These are phyloP conservation scores for Penicillium concentricum DNA, from an alignment of 2,329 filamentous ascomycete species.

Conservation along the genomic window DNA sequence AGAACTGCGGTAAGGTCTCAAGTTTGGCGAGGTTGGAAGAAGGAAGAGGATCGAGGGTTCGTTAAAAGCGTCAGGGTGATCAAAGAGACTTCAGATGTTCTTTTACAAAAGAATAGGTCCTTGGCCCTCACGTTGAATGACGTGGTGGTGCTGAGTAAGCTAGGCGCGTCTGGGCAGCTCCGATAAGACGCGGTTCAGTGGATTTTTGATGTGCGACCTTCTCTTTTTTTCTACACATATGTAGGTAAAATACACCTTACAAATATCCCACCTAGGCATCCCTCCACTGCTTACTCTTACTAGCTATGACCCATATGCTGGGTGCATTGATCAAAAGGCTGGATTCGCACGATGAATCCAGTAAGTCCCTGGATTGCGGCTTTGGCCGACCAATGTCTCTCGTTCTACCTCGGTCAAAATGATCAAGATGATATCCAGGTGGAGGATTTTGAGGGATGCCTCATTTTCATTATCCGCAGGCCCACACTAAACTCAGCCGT, in stretches of 20 bases:
- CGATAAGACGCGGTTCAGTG: conserved; percentile 7
- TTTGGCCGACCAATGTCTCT: conserved; percentile 25
- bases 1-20: neutral
- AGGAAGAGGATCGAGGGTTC: neutral
- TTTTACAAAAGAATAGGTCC: conserved; percentile 2
- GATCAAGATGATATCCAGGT: conserved; percentile 13
- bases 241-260: neutral
- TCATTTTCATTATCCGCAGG: conserved; percentile 28
- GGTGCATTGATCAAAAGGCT: conserved; percentile 4
- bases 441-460: conserved; percentile 36
- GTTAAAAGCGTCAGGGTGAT: neutral
- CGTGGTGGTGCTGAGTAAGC: conserved; percentile 30
- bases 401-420: conserved; percentile 16
- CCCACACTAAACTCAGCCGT: conserved; percentile 18
- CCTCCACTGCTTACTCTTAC: neutral
- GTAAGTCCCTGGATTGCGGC: conserved; percentile 25
- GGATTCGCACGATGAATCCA: conserved; percentile 25
- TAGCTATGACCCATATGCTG: neutral
- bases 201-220: neutral
- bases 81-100: neutral
- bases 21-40: neutral
- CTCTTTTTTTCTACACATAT: neutral
- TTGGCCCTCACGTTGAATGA: conserved; percentile 27
- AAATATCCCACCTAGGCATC: neutral
- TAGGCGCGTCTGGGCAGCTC: conserved; percentile 8